Evolutionary conservation across 179 eudicot species (phyloP).

Genomic region (Silene coronaria): DNA sequence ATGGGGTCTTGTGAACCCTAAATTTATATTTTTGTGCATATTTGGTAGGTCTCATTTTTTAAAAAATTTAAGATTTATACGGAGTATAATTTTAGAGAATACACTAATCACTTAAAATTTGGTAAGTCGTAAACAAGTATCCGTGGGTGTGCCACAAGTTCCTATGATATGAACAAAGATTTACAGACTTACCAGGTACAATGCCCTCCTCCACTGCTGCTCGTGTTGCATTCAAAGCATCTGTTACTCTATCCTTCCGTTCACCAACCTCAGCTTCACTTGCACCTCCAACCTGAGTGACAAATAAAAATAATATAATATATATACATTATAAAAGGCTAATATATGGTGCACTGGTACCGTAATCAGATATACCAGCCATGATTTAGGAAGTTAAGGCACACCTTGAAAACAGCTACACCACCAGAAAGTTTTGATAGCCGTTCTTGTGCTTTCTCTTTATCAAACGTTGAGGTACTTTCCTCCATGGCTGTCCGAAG

Average conservation of each 20-base stretch:
- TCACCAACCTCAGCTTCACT: slow-evolving; percentile 94
- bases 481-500: slow-evolving; percentile 57
- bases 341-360: background rate
- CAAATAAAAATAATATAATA: background rate
- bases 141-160: background rate
- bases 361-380: background rate
- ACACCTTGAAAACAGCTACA: slow-evolving; percentile 93
- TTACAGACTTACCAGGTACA: slow-evolving; percentile 60
- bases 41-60: no score
- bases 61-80: no score
- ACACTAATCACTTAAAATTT: no score
- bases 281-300: slow-evolving; percentile 76
- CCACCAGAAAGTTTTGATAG: slow-evolving; percentile 90
- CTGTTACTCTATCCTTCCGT: slow-evolving; percentile 90
- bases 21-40: no score
- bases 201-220: slow-evolving; percentile 98
- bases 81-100: no score
- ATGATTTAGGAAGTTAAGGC: slow-evolving; percentile 10
- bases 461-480: slow-evolving; percentile 77
- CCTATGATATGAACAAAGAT: background rate
- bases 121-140: no score
- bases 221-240: slow-evolving; percentile 91
- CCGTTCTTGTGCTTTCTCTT: slow-evolving; percentile 94
- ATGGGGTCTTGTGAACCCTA: no score
- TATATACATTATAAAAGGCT: background rate